phyloP scores from a whole-genome alignment of 2,329 filamentous ascomycete genomes.

The Venturia oleaginea region DNA sequence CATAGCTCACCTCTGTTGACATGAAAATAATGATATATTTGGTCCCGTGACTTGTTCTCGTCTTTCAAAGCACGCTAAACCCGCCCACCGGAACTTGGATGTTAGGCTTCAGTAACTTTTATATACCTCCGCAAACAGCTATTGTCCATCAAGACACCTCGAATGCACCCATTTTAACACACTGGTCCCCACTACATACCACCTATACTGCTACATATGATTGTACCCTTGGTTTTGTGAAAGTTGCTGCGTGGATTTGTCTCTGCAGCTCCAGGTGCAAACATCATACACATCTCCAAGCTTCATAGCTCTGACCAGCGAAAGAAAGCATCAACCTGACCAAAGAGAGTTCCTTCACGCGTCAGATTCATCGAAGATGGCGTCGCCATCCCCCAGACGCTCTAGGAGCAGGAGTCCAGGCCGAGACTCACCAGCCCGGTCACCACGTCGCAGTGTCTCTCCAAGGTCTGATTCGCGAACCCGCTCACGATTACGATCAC shows the following conservation, averaged over 20 bases:
- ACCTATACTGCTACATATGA: neutral
- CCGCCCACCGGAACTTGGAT: neutral
- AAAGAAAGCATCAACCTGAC: neutral
- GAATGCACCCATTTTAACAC: neutral
- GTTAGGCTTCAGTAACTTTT: neutral
- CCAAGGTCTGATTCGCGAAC: conserved; percentile 8
- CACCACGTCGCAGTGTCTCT: conserved; percentile 3
- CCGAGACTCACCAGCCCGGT: conserved; percentile 6
- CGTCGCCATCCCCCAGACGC: conserved; percentile 5
- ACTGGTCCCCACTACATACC: neutral
- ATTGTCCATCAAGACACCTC: neutral
- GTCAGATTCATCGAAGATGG: conserved; percentile 2
- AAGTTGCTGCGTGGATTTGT: neutral
- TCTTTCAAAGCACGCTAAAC: neutral
- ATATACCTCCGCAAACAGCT: neutral
- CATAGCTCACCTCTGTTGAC: neutral
- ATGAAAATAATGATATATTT: neutral
- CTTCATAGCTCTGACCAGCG: neutral
- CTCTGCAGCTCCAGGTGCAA: neutral
- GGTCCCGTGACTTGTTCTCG: neutral
- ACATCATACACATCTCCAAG: neutral
- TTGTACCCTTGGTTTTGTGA: neutral
- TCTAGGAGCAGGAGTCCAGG: neutral
- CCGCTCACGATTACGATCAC: conserved; percentile 8
- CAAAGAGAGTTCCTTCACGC: neutral